Conservation (phyloP, 2,329 filamentous ascomycete genomes). For the Whalleya microplaca region DNA sequence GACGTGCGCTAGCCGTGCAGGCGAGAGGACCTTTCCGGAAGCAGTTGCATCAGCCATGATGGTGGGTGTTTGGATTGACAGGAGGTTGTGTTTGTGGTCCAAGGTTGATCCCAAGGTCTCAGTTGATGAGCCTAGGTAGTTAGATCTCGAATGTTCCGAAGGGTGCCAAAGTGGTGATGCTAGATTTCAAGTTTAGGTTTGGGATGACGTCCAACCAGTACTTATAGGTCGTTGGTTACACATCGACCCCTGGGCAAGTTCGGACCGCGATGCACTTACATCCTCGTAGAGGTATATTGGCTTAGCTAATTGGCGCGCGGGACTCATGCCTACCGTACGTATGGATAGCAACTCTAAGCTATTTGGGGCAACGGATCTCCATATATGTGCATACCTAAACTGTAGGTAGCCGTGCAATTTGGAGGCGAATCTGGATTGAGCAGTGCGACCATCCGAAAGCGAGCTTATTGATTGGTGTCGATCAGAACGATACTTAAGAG, state of each 20-base stretch:
- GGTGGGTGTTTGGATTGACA: neutral
- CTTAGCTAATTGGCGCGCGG: neutral
- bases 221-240: neutral
- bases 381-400: no score
- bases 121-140: neutral
- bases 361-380: no score
- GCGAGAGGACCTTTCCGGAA: constrained; percentile 29
- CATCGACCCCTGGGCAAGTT: neutral
- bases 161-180: neutral
- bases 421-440: no score
- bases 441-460: no score
- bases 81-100: neutral
- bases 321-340: no score
- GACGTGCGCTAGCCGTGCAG: constrained; percentile 29
- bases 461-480: no score
- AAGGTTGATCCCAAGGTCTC: neutral
- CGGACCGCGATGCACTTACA: neutral
- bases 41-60: constrained; percentile 23
- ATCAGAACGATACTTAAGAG: no score
- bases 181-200: neutral
- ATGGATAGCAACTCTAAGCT: no score
- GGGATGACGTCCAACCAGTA: neutral
- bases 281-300: neutral
- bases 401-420: no score
- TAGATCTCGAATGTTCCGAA: neutral